Evolutionary conservation across 768 basidiomycete genomes (phyloP).

Genomic region (Flagelloscypha sp.): DNA sequence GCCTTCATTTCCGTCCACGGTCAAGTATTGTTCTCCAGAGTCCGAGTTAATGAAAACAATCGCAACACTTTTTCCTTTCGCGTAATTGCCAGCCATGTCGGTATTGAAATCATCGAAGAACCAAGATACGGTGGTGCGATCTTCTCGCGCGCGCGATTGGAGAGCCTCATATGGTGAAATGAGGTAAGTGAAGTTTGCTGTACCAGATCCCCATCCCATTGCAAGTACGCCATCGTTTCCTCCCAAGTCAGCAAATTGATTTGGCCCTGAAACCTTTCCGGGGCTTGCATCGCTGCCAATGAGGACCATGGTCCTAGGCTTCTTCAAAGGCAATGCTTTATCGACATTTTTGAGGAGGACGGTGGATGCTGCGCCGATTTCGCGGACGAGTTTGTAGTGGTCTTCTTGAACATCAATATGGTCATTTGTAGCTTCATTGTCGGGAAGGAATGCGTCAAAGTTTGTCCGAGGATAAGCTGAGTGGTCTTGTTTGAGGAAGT

Average conservation of each 20-base stretch:
- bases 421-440: conserved; percentile 45
- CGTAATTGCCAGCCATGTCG: conserved; percentile 36
- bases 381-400: conserved; percentile 57
- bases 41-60: conserved; percentile 79
- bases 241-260: conserved; percentile 13
- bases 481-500: conserved; percentile 56
- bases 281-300: conserved; percentile 63
- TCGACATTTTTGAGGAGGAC: conserved; percentile 69
- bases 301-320: conserved; percentile 50
- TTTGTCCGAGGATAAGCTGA: conserved; percentile 54
- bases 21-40: conserved; percentile 79
- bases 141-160: conserved; percentile 58
- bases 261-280: conserved; percentile 56
- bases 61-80: conserved; percentile 47
- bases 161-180: conserved; percentile 77
- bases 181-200: conserved; percentile 25
- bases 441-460: conserved; percentile 58
- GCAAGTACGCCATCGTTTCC: conserved; percentile 34
- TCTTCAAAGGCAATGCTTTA: conserved; percentile 48
- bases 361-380: conserved; percentile 66
- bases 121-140: conserved; percentile 61
- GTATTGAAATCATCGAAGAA: conserved; percentile 64
- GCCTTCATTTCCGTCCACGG: conserved; percentile 71
- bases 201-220: conserved; percentile 40
- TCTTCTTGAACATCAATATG: conserved; percentile 64